Evolutionary conservation across 192 early-diverging fungal genomes (phyloP), one percentile per base, ranked within the genome.

Genomic region (Linnemannia hyalina): DNA sequence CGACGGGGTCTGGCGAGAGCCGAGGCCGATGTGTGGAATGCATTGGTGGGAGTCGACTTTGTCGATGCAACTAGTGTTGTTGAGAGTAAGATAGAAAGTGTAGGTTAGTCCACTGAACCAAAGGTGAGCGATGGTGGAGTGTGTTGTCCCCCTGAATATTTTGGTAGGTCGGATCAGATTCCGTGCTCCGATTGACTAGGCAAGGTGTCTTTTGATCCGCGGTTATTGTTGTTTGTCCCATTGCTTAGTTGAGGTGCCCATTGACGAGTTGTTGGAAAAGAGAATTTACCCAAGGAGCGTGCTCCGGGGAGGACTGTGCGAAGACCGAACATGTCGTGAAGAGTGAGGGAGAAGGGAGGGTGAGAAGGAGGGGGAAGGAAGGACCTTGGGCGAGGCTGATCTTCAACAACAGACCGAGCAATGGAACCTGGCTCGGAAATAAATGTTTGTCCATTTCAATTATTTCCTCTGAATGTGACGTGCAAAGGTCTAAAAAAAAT

Each of bases 1-100:
- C 80, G 69, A 49, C 79, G 80, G 22, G 75, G 74, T 80, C 60
- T 80, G n/a, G 84, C 84, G 16, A 86, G 71, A 10, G 76, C 80
- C 6, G 84, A 68, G 8, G 84, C 76, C 5, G 84, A 78, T 81
- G 84, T 86, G 68, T 86, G 84, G 72, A 86, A 86, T 3, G 74
- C 63, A 44, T 41, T 78, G 71, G n/a, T 47, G 20, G 78, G 69
- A 52, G 54, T 74, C 16, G 82, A 52, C 79, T 81, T 81, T 75
- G 71, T 60, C 49, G 84, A 81, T 44, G 84, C 84, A 76, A 69
- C 84, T 86, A 86, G 46, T 38, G 35, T 29, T 20, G 11, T 47
- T 75, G 8, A n/a, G 29, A 38, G 8, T 23, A 54, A 46, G 26
- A 15, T 10, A 73, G 22, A 1, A 70, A 16, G 18, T 18, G 49